Evolutionary conservation across 176 grass and related monocot species (phyloP).

Genomic region (Carex pumila): DNA sequence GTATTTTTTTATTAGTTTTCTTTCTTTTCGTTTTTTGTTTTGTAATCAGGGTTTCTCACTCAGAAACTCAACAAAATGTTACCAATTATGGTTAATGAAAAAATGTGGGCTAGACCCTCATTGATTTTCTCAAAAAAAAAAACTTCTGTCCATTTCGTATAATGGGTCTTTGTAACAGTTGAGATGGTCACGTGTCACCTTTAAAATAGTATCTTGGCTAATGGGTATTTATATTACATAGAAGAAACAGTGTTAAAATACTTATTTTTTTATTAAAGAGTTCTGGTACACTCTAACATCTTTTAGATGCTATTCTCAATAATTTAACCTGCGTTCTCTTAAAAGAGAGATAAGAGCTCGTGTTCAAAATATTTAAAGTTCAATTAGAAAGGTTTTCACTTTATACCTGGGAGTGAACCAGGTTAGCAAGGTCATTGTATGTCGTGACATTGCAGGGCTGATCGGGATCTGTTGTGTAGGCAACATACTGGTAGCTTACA

Average conservation of each 20-base stretch:
- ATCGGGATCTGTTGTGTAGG: not conserved
- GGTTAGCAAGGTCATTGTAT: slow-evolving; percentile 15
- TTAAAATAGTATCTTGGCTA: not conserved
- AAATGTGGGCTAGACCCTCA: no score
- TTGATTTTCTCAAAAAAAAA: no score
- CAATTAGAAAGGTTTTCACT: not conserved
- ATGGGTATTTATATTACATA: not conserved
- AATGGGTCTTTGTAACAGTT: no score
- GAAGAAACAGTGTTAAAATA: not conserved
- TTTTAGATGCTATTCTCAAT: no score
- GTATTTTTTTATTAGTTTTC: no score
- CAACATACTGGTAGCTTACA: slow-evolving; percentile 9
- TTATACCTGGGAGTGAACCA: slow-evolving; percentile 11
- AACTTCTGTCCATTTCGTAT: not conserved
- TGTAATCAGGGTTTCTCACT: no score
- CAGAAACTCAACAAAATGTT: no score
- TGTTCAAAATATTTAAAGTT: not conserved
- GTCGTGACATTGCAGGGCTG: not conserved
- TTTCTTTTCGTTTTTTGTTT: no score
- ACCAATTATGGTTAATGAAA: no score
- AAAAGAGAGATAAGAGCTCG: no score
- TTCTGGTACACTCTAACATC: no score
- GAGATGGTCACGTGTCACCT: not conserved
- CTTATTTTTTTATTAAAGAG: not conserved
- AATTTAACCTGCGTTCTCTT: no score